Base-by-base conservation (phyloP, 495 filamentous ascomycete genomes). In the Staphylotrichum tortipilum region DNA sequence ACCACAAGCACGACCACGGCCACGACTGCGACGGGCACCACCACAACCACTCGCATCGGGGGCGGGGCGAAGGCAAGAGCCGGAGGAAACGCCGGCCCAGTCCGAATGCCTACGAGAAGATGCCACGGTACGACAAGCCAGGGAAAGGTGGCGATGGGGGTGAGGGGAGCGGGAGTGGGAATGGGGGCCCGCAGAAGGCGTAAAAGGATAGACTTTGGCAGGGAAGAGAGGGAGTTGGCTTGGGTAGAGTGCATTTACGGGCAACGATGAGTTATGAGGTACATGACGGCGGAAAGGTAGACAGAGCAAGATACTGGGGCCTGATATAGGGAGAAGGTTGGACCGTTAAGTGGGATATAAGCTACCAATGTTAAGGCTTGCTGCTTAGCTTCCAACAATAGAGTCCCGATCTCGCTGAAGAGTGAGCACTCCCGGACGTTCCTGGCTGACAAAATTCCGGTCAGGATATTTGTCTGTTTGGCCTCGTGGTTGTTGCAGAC, bases 31-130 rank as follows among this genome's bases (percentile, higher is more conserved):
- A 68, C 40, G 68, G 58, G 10, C 67, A 71, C 44, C 55, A 60
- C 8, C 65, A 70, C 47, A 49, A 53, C 3, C 62, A 61, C 30
- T 59, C 58, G 12, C 63, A 61, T 19, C 42, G 58, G 15, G 40
- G 60, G n/a, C 19, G 49, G 23, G 48, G 62, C 14, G 57, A 56
- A 10, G 71, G 57, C 47, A 60, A 55, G 37, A 60, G 58, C 35
- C 65, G 59, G 62, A 71, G 65, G 45, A 72, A 67, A 40, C 77
- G 84, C 53, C 82, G 76, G 46, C 79, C 82, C 4, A 91, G 86
- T 58, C 88, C 88, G 41, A 98, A 98, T 71, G 92, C 91, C 1
- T 96, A 98, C 66, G 92, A 97, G 71, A 90, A 85, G 67, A 82
- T 88, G 76, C 89, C 91, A 2, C 87, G 83, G 59, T 54, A 60